Evolutionary conservation across 73 alveolate species (phyloP).

Genomic region (Paramecium sonneborni): DNA sequence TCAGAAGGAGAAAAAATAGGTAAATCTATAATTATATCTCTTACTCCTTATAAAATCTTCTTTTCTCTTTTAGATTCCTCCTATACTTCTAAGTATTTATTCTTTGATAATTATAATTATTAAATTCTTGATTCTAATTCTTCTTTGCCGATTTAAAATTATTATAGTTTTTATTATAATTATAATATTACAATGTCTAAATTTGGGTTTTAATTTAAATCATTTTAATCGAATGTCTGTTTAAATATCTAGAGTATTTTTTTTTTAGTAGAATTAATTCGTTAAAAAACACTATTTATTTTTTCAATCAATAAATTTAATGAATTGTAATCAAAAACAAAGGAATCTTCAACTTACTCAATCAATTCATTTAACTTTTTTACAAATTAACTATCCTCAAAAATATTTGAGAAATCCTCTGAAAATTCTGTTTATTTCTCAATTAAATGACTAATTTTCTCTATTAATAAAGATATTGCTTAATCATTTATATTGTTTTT

Average conservation of each 20-base stretch:
- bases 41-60: neutral
- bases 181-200: neutral
- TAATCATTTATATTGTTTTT: neutral
- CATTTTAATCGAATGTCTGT: neutral
- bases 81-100: neutral
- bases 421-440: neutral
- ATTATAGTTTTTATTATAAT: neutral
- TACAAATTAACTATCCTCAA: neutral
- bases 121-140: neutral
- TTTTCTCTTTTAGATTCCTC: neutral
- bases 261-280: neutral
- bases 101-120: neutral
- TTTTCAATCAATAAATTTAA: neutral
- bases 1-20: neutral
- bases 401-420: neutral
- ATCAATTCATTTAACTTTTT: neutral
- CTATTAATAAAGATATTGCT: neutral
- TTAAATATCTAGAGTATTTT: neutral
- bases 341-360: neutral
- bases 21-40: neutral
- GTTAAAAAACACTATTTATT: neutral
- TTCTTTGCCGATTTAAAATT: neutral
- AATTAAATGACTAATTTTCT: neutral
- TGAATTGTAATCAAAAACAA: conserved; percentile 11
- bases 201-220: neutral